Conservation (phyloP, 176 grass and related monocot genomes). For the Puya raimondii region DNA sequence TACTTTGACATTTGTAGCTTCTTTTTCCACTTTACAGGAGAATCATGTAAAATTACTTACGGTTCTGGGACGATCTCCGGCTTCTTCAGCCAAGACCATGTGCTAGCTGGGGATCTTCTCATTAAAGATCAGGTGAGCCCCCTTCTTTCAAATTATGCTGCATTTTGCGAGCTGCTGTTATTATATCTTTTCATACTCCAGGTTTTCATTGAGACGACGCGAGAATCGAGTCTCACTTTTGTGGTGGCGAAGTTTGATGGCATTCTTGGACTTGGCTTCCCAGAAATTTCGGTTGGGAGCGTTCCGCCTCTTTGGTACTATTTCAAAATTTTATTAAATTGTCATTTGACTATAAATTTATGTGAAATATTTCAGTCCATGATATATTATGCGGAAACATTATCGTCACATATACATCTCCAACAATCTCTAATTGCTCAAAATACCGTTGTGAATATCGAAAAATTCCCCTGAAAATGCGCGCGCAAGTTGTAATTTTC, state of each 20-base stretch:
- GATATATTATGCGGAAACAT: no score
- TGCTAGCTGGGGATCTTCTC: constrained; percentile 63
- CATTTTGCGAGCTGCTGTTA: background rate
- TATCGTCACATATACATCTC: no score
- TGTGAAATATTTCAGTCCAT: background rate
- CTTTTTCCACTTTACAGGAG: constrained; percentile 32
- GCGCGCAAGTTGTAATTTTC: no score
- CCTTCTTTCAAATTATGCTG: background rate
- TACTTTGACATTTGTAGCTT: background rate
- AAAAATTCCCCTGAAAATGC: no score
- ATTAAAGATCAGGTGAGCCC: constrained; percentile 51
- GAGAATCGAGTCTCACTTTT: constrained; percentile 54
- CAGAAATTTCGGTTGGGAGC: constrained; percentile 71
- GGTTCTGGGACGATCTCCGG: constrained; percentile 77
- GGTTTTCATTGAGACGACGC: constrained; percentile 84
- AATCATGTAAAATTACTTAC: constrained; percentile 69
- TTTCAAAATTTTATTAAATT: background rate
- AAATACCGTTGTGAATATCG: no score
- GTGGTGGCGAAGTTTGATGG: constrained; percentile 79
- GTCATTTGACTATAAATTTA: background rate
- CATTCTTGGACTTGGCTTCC: constrained; percentile 94
- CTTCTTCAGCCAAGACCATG: constrained; percentile 83
- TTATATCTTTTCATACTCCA: constrained; percentile 12
- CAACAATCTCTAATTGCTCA: no score
- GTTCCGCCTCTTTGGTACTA: constrained; percentile 63